Evolutionary conservation across 139 green algal species (phyloP), one percentile per base, ranked within the genome.

Genomic region (Chlamydomonas asymmetrica): DNA sequence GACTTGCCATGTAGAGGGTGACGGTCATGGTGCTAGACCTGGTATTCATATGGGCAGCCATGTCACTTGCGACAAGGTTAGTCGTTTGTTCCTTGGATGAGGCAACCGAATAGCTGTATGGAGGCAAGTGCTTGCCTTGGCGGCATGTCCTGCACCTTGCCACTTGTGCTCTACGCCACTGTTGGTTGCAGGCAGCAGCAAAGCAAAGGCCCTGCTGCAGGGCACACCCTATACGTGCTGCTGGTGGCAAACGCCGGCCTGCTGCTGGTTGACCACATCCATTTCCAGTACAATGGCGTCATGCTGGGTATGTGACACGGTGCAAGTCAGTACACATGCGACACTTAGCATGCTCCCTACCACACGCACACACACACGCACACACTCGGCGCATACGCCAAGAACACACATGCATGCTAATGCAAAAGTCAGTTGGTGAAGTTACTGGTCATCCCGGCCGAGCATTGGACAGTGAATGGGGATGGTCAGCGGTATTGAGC

Each of bases 221-320:
- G n/a, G n/a, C n/a, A n/a, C n/a, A 57, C 45, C 62, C 85, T 63
- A 78, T 93, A 79, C 63, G 80, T 71, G 1, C 75, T 89, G 63
- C 23, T 94, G 8, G 62, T 84, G 0, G 61, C 62, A 25, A 90
- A 91, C 70, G 87, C 92, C 1, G 95, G 90, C 0, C 88, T 99
- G 40, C 71, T 98, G 18, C 85, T 98, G 70, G 93, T 99, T 64
- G 96, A 99, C 80, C 93, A 99, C 88, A 88, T 99, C 27, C 96
- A 99, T 80, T 99, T 99, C 71, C 96, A 99, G 85, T 99, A 98
- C 90, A 99, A 99, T 82, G 93, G 96, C 35, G 50, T 97, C 20
- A 84, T 99, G 59, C 79, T 98, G 34, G 95, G 94, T 90, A 65
- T 20, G 78, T 63, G 32, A 9, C 57, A 39, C 18, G 37, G 45